phyloP scores from a whole-genome alignment of 345 rosid genomes.

The Leavenworthia alabamica region DNA sequence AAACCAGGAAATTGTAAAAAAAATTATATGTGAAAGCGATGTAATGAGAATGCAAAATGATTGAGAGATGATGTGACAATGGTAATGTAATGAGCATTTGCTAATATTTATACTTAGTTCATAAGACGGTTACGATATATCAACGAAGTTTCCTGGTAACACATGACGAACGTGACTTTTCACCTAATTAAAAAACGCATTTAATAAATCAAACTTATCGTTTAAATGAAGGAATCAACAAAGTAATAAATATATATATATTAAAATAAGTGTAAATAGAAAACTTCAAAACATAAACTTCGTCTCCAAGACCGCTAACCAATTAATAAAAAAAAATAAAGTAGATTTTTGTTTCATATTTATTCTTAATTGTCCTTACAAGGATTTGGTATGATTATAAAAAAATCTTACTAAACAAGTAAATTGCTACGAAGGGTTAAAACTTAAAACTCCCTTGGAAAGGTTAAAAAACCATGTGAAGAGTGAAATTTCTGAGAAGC shows the following conservation, averaged over 20 bases:
- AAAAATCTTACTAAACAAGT: too few relatives aligned
- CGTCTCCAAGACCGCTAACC: too few relatives aligned
- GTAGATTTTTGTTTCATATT: not conserved
- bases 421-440: too few relatives aligned
- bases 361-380: too few relatives aligned
- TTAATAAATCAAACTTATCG: not conserved
- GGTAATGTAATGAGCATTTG: not conserved
- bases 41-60: not conserved
- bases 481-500: not conserved
- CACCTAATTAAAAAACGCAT: not conserved
- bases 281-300: not conserved
- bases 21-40: constrained; percentile 12
- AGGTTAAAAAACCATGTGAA: not conserved
- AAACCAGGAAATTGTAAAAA: not conserved
- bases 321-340: not conserved
- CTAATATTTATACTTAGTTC: not conserved
- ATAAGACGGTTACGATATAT: not conserved
- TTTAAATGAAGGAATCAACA: not conserved
- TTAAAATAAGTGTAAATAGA: not conserved
- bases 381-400: too few relatives aligned
- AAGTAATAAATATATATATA: not conserved
- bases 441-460: too few relatives aligned
- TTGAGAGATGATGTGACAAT: not conserved
- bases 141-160: constrained; percentile 16
- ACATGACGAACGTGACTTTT: not conserved